Evolutionary conservation across 352 stramenopile genomes (phyloP), one percentile per base, ranked within the genome.

Genomic region (Pythium oligandrum): DNA sequence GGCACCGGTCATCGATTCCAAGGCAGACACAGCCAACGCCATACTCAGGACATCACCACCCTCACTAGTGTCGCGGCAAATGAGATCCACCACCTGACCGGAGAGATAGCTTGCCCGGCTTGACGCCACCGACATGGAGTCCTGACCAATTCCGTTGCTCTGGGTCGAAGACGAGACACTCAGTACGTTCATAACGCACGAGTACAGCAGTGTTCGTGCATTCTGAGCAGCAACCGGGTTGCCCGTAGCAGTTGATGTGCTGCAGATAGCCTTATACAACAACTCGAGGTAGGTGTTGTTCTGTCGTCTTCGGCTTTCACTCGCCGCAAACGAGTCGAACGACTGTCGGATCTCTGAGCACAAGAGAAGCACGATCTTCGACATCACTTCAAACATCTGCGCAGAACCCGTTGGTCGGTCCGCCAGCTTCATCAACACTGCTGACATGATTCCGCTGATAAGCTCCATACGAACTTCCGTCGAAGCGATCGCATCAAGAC

Each of bases 31-130:
- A 3, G 83, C 81, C 6, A 94, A 70, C 8, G 78, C 82, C 81
- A 94, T 92, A 46, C 75, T 88, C 48, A 94, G 55, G 12, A 84
- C 79, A 38, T 90, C 81, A 45, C 86, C 71, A 30, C 76, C 80
- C 63, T 92, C 83, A 46, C 77, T 91, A 12, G 83, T 78, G 55
- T 94, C 83, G 10, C 76, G 70, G 40, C 78, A 90, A 4, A 91
- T 66, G 31, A 89, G 39, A 49, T 90, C 78, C 37, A 92, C 64
- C 7, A 90, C 75, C 45, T 85, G 73, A 44, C 71, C 73, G 2
- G 68, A 77, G 26, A 85, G 55, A 43, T 80, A 57, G 47, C 51
- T 68, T 3, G 51, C 44, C 3, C 59, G 59, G n/a, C 12, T 62
- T 12, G 59, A 48, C 17, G 43, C 43, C 9, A 11, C 5, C 46